Evolutionary conservation across 2,329 filamentous ascomycete species (phyloP).

Genomic region (Gaeumannomyces sp.): DNA sequence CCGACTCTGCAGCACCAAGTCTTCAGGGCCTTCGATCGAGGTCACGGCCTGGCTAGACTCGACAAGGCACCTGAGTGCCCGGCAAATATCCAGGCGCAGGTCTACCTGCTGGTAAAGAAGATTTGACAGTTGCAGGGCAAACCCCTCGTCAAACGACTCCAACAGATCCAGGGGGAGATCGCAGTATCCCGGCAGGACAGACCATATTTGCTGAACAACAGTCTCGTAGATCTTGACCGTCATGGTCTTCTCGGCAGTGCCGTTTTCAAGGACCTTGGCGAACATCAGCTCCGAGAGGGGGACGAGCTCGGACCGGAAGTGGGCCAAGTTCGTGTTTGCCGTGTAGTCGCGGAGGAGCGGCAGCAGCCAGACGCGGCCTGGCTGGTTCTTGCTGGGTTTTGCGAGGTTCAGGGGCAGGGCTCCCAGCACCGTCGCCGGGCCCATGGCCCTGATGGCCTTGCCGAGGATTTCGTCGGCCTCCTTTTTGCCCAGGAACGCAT

Average conservation of each 20-base stretch:
- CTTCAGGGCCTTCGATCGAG: constrained; percentile 61
- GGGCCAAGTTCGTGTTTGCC: constrained; percentile 77
- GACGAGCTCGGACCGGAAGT: constrained; percentile 82
- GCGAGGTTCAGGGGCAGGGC: constrained; percentile 82
- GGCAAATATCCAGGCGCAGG: constrained; percentile 80
- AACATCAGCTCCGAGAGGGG: constrained; percentile 87
- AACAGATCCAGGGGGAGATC: constrained; percentile 77
- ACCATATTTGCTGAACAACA: constrained; percentile 92
- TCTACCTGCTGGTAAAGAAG: constrained; percentile 89
- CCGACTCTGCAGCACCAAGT: constrained; percentile 70
- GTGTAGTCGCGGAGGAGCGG: constrained; percentile 85
- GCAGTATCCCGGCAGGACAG: constrained; percentile 87
- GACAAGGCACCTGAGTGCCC: constrained; percentile 76
- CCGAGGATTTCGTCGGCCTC: constrained; percentile 88
- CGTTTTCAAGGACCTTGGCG: constrained; percentile 79
- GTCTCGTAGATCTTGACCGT: constrained; percentile 98
- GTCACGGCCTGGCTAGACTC: constrained; percentile 85
- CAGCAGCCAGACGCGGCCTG: constrained; percentile 89
- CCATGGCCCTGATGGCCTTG: constrained; percentile 83
- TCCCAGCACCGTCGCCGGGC: constrained; percentile 73
- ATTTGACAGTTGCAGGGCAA: constrained; percentile 87
- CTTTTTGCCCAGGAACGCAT: constrained; percentile 88
- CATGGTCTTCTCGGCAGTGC: constrained; percentile 79
- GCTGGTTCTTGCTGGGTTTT: constrained; percentile 68
- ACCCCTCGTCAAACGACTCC: constrained; percentile 74